phyloP scores from a whole-genome alignment of 495 filamentous ascomycete species.

The Neurospora sp. region DNA sequence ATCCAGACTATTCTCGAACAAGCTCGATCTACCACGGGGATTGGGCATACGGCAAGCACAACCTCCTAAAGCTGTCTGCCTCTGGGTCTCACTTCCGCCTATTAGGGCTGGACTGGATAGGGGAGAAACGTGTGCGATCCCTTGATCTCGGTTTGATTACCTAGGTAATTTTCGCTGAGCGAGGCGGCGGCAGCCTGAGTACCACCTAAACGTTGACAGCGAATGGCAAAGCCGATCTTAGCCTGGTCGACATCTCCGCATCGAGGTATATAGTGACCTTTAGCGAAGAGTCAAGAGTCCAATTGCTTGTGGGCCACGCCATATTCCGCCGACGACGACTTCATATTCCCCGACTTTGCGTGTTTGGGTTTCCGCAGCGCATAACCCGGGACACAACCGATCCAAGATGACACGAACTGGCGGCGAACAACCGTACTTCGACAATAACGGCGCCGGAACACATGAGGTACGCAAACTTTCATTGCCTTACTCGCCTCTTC shows the following conservation, averaged over 20 bases:
- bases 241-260: not conserved
- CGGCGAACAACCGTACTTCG: not conserved
- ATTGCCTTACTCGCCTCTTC: not conserved
- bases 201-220: not conserved
- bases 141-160: not conserved
- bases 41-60: not conserved
- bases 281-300: not conserved
- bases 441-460: not conserved
- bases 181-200: not conserved
- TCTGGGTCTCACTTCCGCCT: not conserved
- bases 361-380: not conserved
- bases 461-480: not conserved
- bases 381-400: not conserved
- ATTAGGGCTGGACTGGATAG: not conserved
- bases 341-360: not conserved
- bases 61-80: not conserved
- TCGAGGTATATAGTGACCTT: not conserved
- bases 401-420: not conserved
- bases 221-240: not conserved
- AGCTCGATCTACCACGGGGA: not conserved
- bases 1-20: not conserved
- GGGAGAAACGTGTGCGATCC: not conserved
- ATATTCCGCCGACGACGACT: not conserved
- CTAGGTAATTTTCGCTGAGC: not conserved
- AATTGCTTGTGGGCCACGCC: not conserved